Percentiles rank a stretch among this genome's conserved stretches.
Conservation (phyloP, 352 stramenopile species). For the Plasmopara halstedii region DNA sequence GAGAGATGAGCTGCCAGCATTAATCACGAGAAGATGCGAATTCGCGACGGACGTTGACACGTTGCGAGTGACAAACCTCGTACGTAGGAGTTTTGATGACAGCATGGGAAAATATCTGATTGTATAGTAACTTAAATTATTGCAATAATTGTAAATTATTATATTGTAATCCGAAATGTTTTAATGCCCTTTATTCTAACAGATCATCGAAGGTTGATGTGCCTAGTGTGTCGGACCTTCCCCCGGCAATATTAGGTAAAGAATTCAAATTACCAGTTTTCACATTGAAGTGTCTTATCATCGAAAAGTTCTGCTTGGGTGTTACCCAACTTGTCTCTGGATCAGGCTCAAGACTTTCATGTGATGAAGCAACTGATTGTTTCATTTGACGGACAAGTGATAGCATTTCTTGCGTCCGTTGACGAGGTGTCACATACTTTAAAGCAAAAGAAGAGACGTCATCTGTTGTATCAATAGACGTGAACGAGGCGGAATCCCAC, state of each 20-base stretch:
- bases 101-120: background rate
- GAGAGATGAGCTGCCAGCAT: constrained; percentile 73
- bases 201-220: constrained; percentile 20
- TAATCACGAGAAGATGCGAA: constrained; percentile 58
- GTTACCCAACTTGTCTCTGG: constrained; percentile 17
- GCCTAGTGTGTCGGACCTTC: background rate
- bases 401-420: constrained; percentile 25
- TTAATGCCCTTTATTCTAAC: constrained; percentile 17
- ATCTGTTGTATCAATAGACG: constrained; percentile 27
- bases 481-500: constrained; percentile 35
- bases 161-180: too few species aligned
- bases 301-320: constrained; percentile 4
- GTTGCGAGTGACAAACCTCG: constrained; percentile 6
- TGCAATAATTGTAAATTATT: too few species aligned
- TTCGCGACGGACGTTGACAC: constrained; percentile 18
- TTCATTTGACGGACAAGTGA: constrained; percentile 35
- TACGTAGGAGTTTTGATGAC: background rate
- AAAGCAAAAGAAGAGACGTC: constrained; percentile 6
- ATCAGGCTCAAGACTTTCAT: constrained; percentile 10
- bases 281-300: too few species aligned
- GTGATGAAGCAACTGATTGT: constrained; percentile 11
- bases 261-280: too few species aligned
- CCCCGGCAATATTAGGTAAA: too few species aligned
- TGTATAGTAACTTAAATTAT: too few species aligned
- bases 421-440: constrained; percentile 10